These are phyloP conservation scores for Naganishia kalamii DNA, from an alignment of 768 basidiomycete species.

Conservation along the genomic window DNA sequence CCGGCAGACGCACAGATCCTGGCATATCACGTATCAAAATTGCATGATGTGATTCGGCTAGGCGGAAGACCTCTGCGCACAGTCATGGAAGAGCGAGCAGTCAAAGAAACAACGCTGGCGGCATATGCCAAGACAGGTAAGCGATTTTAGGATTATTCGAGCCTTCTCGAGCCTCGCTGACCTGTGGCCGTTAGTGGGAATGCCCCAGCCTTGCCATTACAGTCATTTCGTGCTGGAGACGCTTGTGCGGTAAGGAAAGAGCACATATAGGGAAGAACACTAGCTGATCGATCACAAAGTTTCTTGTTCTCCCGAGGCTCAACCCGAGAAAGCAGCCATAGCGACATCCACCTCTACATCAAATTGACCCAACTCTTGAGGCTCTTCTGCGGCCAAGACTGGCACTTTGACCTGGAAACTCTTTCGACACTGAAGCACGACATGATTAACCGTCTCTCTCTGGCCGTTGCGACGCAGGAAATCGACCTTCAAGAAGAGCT, in stretches of 20 bases:
- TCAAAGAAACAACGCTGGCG: neutral
- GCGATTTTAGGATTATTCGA: neutral
- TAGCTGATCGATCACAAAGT: neutral
- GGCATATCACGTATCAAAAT: slow-evolving; percentile 3
- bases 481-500: slow-evolving; percentile 6
- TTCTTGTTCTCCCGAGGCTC: slow-evolving; percentile 1
- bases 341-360: neutral
- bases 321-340: neutral
- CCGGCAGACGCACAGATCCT: neutral
- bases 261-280: neutral
- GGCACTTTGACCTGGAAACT: neutral
- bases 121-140: neutral
- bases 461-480: neutral
- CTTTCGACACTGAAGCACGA: slow-evolving; percentile 7
- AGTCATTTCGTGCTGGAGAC: slow-evolving; percentile 8
- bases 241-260: neutral
- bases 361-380: neutral
- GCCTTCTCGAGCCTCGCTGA: neutral
- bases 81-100: slow-evolving; percentile 5
- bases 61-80: neutral
- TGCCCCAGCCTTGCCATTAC: slow-evolving; percentile 14
- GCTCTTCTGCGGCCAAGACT: neutral
- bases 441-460: slow-evolving; percentile 10
- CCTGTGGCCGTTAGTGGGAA: neutral
- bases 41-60: slow-evolving; percentile 3